Base-by-base conservation (phyloP, 805 yeast species). In the Saccharomycopsis babjevae region DNA sequence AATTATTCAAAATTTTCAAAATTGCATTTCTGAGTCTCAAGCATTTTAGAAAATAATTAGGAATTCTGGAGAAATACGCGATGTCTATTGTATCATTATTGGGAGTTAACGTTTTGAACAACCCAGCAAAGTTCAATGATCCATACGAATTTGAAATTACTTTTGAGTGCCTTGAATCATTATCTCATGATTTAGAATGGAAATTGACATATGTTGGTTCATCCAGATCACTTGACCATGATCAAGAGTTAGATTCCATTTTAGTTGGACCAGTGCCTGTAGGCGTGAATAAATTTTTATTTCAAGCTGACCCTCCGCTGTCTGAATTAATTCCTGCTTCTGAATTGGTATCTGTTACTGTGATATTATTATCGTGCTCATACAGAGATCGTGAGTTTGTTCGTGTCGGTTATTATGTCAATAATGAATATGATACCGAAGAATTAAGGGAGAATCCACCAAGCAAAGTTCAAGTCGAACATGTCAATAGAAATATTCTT, bases 251-350 rank as follows among this genome's bases (percentile, higher is more conserved):
- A 60, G 99, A 94, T 70, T 91, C 97, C 1, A 84, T 94, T 43
- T 76, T 94, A n/a, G 99, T 94, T 3, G 99, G 99, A 0, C 99
- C 99, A 0, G 96, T 94, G 1, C 99, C 99, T 0, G 96, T 94
- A 1, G 99, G 99, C 0, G 84, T 93, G 50, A 94, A 94, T 71
- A 91, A 93, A 73, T 94, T 94, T 68, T 80, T 92, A 11, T 88
- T 94, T 72, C 83, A 89, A 20, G 97, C 98, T 0, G 98, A 96
- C 68, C 96, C 99, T 0, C 99, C 99, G 1, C 84, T 93, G 0
- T 96, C 97, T 0, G 98, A 93, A 67, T 74, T 92, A 66, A 94
- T 94, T 66, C 99, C 99, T 0, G 97, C 97, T 2, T 86, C 90
- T 66, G 99, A 94, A 71, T 79, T 94, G 65, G 97, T 94, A 15